Evolutionary conservation across 129 eudicot genomes (phyloP).

Genomic region (Rutidosis leptorrhynchoides): DNA sequence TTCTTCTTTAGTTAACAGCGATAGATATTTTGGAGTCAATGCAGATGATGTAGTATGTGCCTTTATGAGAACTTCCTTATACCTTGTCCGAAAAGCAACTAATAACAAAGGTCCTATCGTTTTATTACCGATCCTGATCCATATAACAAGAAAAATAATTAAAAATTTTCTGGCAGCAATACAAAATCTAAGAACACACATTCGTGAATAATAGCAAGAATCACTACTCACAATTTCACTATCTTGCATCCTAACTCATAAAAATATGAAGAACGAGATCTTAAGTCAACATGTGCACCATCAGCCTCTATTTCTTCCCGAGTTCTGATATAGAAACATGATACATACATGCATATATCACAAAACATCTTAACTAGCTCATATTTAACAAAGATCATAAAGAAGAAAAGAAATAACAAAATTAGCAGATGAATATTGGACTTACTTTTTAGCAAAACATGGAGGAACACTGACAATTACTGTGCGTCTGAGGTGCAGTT

Average conservation of each 20-base stretch:
- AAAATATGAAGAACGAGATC: constrained; percentile 68
- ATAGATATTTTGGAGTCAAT: constrained; percentile 60
- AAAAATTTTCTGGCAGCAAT: background rate
- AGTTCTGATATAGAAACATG: constrained; percentile 44
- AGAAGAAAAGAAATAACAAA: background rate
- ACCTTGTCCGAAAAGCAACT: constrained; percentile 72
- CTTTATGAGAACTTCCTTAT: constrained; percentile 78
- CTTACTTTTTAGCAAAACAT: constrained; percentile 74
- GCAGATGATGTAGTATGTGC: constrained; percentile 68
- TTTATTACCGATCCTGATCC: constrained; percentile 69
- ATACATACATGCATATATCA: constrained; percentile 13
- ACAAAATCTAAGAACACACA: background rate
- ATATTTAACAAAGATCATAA: background rate
- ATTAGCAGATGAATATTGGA: background rate
- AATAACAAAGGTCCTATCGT: constrained; percentile 71
- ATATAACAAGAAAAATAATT: background rate
- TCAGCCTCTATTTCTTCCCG: constrained; percentile 91
- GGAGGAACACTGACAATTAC: constrained; percentile 62
- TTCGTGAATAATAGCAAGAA: background rate
- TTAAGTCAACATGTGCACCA: constrained; percentile 84
- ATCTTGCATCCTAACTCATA: constrained; percentile 85
- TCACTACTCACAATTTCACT: constrained; percentile 59
- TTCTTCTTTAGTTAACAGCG: constrained; percentile 79
- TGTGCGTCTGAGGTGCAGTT: constrained; percentile 58
- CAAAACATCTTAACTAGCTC: background rate